Base-by-base conservation (phyloP, 306 rosid species). In the Carpinus viminea region DNA sequence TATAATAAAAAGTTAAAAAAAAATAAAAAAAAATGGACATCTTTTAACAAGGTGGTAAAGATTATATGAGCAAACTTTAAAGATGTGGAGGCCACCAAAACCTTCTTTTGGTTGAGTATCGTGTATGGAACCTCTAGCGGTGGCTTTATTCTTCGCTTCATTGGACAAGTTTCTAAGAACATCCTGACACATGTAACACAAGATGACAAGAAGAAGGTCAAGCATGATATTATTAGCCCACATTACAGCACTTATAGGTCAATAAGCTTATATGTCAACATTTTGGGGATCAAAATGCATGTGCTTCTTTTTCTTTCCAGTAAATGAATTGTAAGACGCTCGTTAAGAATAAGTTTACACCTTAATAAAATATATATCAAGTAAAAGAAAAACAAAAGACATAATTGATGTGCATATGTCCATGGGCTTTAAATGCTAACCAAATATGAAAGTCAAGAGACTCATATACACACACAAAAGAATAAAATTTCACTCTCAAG, bases 171-270 rank as follows among this genome's bases (percentile, higher is more conserved):
- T 85, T 76, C 83, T 77, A 79, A 88, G 78, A 61, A 86, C 83
- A 83, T 91, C 93, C 98, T 92, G 89, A 62, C 76, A 86, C 36
- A 75, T 77, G 81, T 72, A 84, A 80, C 66, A 83, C 64, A 72
- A 73, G 79, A 72, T 70, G 59, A 78, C 73, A 47, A 85, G 53
- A 74, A 81, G 46, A 70, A 62, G 62, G 55, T 81, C 72, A 77
- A 31, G 8, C 38, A 47, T 60, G 47, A 78, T 66, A 79, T 43
- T 43, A 61, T 73, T 76, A 55, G 61, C 72, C 45, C 41, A 61
- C 36, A 60, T 74, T 68, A 68, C 52, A 70, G 51, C 15, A 24
- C 7, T 71, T 54, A 65, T 24, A 79, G 57, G 61, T 51, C 71
- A 50, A 52, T 48, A 48, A 43, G 51, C 36, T 76, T 70, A 46